Conservation (phyloP, 176 grass and related monocot genomes). For the Triticum dicoccoides region DNA sequence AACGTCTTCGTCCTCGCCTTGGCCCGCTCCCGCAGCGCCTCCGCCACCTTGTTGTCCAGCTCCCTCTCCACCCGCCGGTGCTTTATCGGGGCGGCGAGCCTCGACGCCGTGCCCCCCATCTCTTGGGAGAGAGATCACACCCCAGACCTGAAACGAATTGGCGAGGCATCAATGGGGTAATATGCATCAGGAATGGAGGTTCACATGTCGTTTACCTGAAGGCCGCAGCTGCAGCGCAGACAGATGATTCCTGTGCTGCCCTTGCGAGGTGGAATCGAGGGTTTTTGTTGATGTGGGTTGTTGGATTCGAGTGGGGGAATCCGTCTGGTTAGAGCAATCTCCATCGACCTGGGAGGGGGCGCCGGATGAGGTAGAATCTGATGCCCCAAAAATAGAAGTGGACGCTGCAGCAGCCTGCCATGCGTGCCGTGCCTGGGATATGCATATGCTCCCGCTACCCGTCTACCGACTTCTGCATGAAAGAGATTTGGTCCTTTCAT, state of each 20-base stretch:
- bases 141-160: neutral
- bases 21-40: conserved; percentile 52
- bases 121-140: neutral
- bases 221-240: neutral
- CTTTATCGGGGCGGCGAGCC: conserved; percentile 23
- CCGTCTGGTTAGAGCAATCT: conserved; percentile 2
- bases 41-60: conserved; percentile 55
- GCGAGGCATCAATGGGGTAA: neutral
- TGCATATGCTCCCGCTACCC: neutral
- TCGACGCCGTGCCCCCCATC: conserved; percentile 24
- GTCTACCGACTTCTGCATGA: neutral
- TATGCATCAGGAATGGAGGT: neutral
- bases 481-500: neutral
- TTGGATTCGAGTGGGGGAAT: neutral
- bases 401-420: neutral
- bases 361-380: conserved; percentile 28
- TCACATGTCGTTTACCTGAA: neutral
- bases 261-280: neutral
- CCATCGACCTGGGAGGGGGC: neutral
- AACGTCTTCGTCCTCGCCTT: conserved; percentile 37
- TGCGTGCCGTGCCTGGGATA: neutral
- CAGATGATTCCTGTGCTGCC: neutral
- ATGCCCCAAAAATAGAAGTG: conserved; percentile 25
- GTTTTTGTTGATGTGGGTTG: neutral
- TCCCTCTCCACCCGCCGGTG: conserved; percentile 33